phyloP scores from a whole-genome alignment of 805 yeast species.

The Myxozyma sirexii region DNA sequence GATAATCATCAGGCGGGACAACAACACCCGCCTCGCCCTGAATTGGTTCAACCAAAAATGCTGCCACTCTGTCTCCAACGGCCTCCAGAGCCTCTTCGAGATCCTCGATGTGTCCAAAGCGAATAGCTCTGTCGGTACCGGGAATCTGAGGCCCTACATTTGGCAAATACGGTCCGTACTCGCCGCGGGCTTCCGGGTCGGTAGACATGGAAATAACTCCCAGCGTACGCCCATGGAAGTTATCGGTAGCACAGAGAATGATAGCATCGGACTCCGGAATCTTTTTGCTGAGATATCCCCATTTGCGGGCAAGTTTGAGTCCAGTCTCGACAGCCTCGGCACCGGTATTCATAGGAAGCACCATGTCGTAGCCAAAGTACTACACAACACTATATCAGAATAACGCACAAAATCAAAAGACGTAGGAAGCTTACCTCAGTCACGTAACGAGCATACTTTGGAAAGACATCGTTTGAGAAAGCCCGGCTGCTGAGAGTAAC shows the following conservation, averaged over 20 bases:
- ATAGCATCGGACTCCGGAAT: constrained; percentile 84
- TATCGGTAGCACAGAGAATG: constrained; percentile 81
- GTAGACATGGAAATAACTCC: constrained; percentile 96
- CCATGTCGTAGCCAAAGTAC: constrained; percentile 87
- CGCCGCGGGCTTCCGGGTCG: constrained; percentile 85
- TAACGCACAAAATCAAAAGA: not conserved
- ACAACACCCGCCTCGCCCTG: constrained; percentile 99
- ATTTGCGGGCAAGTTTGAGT: constrained; percentile 89
- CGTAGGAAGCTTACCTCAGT: constrained; percentile 53
- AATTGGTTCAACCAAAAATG: constrained; percentile 89
- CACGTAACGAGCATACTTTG: constrained; percentile 80
- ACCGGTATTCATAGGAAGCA: constrained; percentile 97
- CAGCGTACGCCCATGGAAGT: constrained; percentile 95
- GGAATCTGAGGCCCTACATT: constrained; percentile 87
- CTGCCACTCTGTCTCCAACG: constrained; percentile 89
- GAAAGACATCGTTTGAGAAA: constrained; percentile 85
- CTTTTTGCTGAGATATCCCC: constrained; percentile 91
- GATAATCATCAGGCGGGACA: constrained; percentile 84
- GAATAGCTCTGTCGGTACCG: constrained; percentile 64
- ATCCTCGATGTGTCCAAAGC: constrained; percentile 87
- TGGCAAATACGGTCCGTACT: constrained; percentile 86
- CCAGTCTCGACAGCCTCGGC: constrained; percentile 98
- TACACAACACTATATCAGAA: not conserved
- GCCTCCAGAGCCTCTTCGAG: constrained; percentile 76
- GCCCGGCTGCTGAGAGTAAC: constrained; percentile 91